Base-by-base conservation (phyloP, 352 stramenopile species). In the Globisporangium apiculatum region DNA sequence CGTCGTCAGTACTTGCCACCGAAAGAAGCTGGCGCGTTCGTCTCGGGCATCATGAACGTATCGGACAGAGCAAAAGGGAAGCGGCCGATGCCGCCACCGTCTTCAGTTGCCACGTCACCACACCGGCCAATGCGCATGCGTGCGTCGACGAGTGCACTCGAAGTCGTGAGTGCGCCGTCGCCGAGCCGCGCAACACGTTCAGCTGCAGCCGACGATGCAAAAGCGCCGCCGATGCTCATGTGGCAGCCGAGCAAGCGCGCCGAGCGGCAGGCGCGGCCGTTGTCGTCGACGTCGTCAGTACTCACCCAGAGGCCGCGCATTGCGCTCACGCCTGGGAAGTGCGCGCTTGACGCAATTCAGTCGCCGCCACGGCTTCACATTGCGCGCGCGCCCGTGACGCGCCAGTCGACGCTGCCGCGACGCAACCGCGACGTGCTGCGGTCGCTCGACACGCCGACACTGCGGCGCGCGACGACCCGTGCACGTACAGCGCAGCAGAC, bases 151-250 rank as follows among this genome's bases (percentile, higher is more conserved):
- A 53, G 58, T 15, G 31, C 47, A 5, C 47, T 64, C 14, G 58
- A 64, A 36, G 37, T 51, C 11, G 48, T 45, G 5, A 64, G 58
- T 36, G 58, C 58, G 4, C 58, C 58, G 12, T 57, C 51, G 18
- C 36, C 51, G 8, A 53, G 35, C 17, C 15, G 12, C 38, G 40
- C 38, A 45, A 15, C 17, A 12, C 15, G 8, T 17, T 18, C 35
- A 53, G 4, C 14, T 51, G n/a, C 49, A 46, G 17, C 36, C 17
- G 43, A 10, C 11, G 12, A 17, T 31, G 24, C 24, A 31, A 31
- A 31, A 31, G 24, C 24, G 24, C 24, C 24, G 2, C 24, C 24
- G 24, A 31, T 31, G 24, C 24, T 31, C 24, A 31, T 31, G 37
- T 63, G 58, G 58, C 47, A 36, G 17, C 17, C 15, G 36, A 31